A percentile compares a stretch with the other conserved stretches of the same genome.
Evolutionary conservation across 2,329 filamentous ascomycete species (phyloP).

Genomic region (Leptodontidium sp.): DNA sequence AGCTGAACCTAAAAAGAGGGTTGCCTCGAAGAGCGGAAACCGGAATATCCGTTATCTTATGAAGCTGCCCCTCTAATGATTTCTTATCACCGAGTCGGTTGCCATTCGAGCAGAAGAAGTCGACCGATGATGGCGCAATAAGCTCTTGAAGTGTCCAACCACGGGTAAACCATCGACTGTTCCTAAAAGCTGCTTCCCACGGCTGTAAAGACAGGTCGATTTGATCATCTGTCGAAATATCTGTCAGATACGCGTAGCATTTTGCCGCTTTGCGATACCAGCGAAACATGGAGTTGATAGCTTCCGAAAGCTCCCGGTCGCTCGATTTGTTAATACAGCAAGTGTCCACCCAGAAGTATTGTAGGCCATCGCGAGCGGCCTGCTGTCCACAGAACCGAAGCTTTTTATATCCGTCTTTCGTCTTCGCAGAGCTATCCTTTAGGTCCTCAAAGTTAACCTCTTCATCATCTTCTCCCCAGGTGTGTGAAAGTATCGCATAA

Average conservation of each 20-base stretch:
- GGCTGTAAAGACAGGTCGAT: slow-evolving; percentile 8
- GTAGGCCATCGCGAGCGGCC: too few relatives aligned
- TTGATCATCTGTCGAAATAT: slow-evolving; percentile 12
- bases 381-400: slow-evolving; percentile 18
- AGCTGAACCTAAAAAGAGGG: slow-evolving; percentile 28
- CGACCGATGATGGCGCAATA: slow-evolving; percentile 29
- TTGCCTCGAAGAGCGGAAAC: slow-evolving; percentile 30
- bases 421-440: slow-evolving; percentile 12
- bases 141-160: slow-evolving; percentile 30
- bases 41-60: slow-evolving; percentile 27
- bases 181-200: slow-evolving; percentile 30
- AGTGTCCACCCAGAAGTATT: too few relatives aligned
- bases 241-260: slow-evolving; percentile 34
- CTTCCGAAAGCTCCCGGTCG: too few relatives aligned
- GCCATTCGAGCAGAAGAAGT: slow-evolving; percentile 29
- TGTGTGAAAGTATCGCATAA: slow-evolving; percentile 20
- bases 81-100: slow-evolving; percentile 26
- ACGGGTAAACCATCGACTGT: slow-evolving; percentile 2
- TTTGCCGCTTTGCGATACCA: slow-evolving; percentile 32
- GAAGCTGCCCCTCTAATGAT: slow-evolving; percentile 29
- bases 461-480: slow-evolving; percentile 15
- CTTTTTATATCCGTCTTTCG: slow-evolving; percentile 27
- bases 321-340: slow-evolving; percentile 26
- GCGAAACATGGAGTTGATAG: too few relatives aligned
- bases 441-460: slow-evolving; percentile 32